Evolutionary conservation across 345 rosid genomes (phyloP).

Genomic region (Citrus cavaleriei): DNA sequence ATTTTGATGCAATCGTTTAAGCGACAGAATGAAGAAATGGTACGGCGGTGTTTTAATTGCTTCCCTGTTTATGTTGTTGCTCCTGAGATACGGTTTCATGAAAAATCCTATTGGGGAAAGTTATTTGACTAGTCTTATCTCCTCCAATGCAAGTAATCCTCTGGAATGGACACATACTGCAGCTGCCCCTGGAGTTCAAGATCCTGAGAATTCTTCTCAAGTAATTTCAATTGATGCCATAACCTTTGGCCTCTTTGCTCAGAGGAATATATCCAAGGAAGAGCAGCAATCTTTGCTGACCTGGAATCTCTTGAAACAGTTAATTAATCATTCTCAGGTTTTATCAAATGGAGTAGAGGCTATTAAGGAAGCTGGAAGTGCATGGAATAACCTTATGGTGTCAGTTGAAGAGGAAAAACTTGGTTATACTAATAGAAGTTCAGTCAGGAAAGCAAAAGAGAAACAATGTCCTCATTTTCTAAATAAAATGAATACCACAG

Average conservation of each 20-base stretch:
- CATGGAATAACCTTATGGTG: constrained; percentile 76
- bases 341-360: constrained; percentile 81
- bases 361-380: constrained; percentile 83
- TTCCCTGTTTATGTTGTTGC: constrained; percentile 70
- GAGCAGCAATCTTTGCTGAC: constrained; percentile 64
- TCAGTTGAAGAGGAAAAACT: constrained; percentile 66
- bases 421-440: constrained; percentile 44
- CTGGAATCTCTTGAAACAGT: constrained; percentile 63
- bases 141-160: constrained; percentile 64
- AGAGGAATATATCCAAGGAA: constrained; percentile 58
- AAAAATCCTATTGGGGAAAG: constrained; percentile 57
- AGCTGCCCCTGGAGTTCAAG: constrained; percentile 48
- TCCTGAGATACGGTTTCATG: constrained; percentile 65
- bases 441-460: constrained; percentile 41
- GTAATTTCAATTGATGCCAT: constrained; percentile 55
- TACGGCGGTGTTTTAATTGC: constrained; percentile 63
- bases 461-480: constrained; percentile 90
- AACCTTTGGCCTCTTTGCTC: constrained; percentile 49
- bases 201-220: constrained; percentile 52
- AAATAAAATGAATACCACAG: constrained; percentile 74
- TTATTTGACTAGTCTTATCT: constrained; percentile 38
- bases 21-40: constrained; percentile 78
- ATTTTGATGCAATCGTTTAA: constrained; percentile 14
- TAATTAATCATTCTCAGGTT: constrained; percentile 61
- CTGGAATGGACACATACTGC: constrained; percentile 68